Conservation (phyloP, 2,329 filamentous ascomycete species). For the Diaporthe citriasiana region DNA sequence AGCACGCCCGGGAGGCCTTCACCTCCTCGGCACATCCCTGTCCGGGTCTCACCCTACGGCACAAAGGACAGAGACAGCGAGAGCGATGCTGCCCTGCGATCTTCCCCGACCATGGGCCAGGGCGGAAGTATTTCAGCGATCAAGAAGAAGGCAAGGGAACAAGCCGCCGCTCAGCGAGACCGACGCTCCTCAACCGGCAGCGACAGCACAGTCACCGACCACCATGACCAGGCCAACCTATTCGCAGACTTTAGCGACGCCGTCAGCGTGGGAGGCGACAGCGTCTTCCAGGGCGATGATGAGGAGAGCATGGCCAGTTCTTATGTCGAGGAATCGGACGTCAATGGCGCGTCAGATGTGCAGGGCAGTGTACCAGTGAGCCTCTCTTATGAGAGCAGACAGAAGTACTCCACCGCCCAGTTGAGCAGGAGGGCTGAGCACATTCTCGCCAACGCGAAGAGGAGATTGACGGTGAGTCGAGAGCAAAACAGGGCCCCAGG, state of each 20-base stretch:
- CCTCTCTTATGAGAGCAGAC: slow-evolving; percentile 59
- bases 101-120: slow-evolving; percentile 61
- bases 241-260: slow-evolving; percentile 75
- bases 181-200: slow-evolving; percentile 71
- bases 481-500: neutral
- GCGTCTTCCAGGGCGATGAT: slow-evolving; percentile 76
- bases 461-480: slow-evolving; percentile 83
- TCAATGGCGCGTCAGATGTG: slow-evolving; percentile 1
- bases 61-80: slow-evolving; percentile 49
- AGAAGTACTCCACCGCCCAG: slow-evolving; percentile 79
- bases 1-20: slow-evolving; percentile 54
- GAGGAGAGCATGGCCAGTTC: slow-evolving; percentile 75
- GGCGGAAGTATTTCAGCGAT: slow-evolving; percentile 53
- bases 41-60: slow-evolving; percentile 46
- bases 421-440: slow-evolving; percentile 88
- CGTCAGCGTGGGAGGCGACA: slow-evolving; percentile 71
- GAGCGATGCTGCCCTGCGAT: slow-evolving; percentile 54
- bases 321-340: slow-evolving; percentile 61
- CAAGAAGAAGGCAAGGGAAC: slow-evolving; percentile 61
- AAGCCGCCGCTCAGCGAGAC: slow-evolving; percentile 56
- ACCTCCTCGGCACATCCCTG: slow-evolving; percentile 48
- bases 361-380: neutral
- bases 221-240: slow-evolving; percentile 55
- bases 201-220: slow-evolving; percentile 70
- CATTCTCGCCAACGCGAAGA: slow-evolving; percentile 94